Conservation (phyloP, 192 early-diverging fungal species). For the Thamnidium elegans region DNA sequence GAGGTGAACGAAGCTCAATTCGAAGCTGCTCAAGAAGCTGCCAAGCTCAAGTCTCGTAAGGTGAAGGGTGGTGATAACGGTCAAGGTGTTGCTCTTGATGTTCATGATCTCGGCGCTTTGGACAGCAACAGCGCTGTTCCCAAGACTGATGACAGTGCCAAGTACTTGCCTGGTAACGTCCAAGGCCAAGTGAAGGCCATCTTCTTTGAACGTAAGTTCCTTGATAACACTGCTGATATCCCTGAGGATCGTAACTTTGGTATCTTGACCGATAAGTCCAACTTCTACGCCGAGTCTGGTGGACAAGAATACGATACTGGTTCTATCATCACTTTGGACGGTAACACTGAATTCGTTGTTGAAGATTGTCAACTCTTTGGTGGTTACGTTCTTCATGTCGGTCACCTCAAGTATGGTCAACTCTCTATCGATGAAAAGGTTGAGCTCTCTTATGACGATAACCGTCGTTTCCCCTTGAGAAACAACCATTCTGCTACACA, state of each 20-base stretch:
- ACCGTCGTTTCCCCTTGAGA: constrained; percentile 83
- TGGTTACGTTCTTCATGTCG: constrained; percentile 95
- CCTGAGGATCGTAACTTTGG: constrained; percentile 67
- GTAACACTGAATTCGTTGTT: constrained; percentile 83
- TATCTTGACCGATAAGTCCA: constrained; percentile 89
- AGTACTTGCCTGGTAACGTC: constrained; percentile 73
- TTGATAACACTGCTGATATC: constrained; percentile 47
- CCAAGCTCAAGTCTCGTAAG: constrained; percentile 71
- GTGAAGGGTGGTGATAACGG: constrained; percentile 49
- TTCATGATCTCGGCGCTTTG: constrained; percentile 87
- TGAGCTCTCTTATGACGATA: constrained; percentile 81
- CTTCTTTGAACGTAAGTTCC: constrained; percentile 56
- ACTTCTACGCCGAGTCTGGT: constrained; percentile 97
- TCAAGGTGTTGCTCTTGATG: constrained; percentile 71
- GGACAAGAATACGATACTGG: constrained; percentile 96
- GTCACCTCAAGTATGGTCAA: constrained; percentile 87
- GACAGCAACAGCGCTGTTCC: constrained; percentile 69
- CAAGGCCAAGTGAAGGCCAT: constrained; percentile 79
- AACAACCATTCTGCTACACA: constrained; percentile 98
- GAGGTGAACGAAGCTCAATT: constrained; percentile 84
- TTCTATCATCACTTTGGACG: constrained; percentile 77
- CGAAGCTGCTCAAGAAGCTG: constrained; percentile 67
- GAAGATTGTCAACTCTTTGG: constrained; percentile 91
- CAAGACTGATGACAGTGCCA: constrained; percentile 82
- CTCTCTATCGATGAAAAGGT: constrained; percentile 69